These are phyloP conservation scores for Lentinula guzmanii DNA, from an alignment of 768 basidiomycete genomes.

Conservation along the genomic window DNA sequence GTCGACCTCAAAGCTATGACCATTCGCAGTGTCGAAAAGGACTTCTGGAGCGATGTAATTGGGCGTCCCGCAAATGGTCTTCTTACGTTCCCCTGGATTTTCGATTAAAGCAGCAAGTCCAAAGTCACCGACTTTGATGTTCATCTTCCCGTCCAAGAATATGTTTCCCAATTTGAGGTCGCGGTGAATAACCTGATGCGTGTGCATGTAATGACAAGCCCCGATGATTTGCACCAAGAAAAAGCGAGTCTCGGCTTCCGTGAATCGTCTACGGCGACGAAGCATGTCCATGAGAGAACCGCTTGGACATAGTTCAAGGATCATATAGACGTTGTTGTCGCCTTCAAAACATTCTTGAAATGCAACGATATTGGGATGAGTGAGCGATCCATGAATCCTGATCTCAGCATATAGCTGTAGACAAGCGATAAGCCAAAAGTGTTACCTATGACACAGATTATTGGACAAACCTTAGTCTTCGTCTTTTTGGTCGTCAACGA, in stretches of 20 bases:
- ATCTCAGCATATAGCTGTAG: constrained; percentile 96
- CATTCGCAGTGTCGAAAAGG: constrained; percentile 90
- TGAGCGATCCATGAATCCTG: constrained; percentile 88
- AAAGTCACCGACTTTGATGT: constrained; percentile 96
- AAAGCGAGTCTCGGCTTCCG: constrained; percentile 89
- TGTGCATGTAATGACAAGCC: constrained; percentile 97
- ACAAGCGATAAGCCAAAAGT: neutral
- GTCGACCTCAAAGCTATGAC: constrained; percentile 98
- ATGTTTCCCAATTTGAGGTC: constrained; percentile 93
- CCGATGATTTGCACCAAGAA: constrained; percentile 94
- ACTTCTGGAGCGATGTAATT: constrained; percentile 99
- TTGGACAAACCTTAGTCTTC: constrained; percentile 74
- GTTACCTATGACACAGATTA: neutral
- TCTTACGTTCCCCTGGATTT: constrained; percentile 94
- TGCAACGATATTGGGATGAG: constrained; percentile 88
- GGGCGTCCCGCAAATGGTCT: constrained; percentile 98
- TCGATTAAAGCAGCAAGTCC: constrained; percentile 96
- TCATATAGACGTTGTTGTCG: constrained; percentile 94
- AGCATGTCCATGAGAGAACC: constrained; percentile 92
- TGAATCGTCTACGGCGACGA: constrained; percentile 77
- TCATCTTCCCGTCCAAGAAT: constrained; percentile 88
- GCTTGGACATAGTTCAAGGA: constrained; percentile 84
- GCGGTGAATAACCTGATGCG: constrained; percentile 93
- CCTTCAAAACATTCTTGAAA: constrained; percentile 97
- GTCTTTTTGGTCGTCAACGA: constrained; percentile 94